These are phyloP conservation scores for Annona squamosa DNA, from an alignment of 164 flowering plant species.

Conservation along the genomic window DNA sequence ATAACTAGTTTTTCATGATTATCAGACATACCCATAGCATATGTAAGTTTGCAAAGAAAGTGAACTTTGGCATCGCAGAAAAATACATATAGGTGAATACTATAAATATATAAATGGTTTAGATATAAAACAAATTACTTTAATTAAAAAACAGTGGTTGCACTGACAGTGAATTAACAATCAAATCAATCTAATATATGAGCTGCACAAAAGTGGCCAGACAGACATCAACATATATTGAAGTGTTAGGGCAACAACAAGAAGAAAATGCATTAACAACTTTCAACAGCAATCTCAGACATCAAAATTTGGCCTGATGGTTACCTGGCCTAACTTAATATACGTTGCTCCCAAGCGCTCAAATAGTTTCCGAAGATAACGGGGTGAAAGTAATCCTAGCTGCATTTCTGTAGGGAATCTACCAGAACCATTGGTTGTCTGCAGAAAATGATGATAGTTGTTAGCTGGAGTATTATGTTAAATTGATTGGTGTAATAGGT, in stretches of 20 bases:
- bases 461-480: not conserved
- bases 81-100: no score
- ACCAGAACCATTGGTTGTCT: conserved; percentile 56
- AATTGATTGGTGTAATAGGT: not conserved
- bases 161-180: no score
- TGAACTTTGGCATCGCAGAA: no score
- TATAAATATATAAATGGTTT: no score
- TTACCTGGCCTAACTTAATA: conserved; percentile 89
- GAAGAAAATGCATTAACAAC: not conserved
- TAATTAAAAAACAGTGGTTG: no score
- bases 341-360: conserved; percentile 97
- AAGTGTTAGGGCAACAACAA: not conserved
- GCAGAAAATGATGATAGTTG: conserved; percentile 10
- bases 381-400: conserved; percentile 78
- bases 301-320: not conserved
- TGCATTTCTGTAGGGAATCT: conserved; percentile 60
- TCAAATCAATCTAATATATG: no score
- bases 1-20: no score
- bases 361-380: conserved; percentile 73
- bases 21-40: no score
- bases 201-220: no score
- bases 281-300: not conserved
- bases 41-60: no score
- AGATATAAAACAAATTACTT: no score
- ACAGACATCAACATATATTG: no score